A percentile compares a stretch with the other conserved stretches of the same genome.
These are phyloP conservation scores for Podosphaera xanthii DNA, from an alignment of 2,329 filamentous ascomycete species.

Conservation along the genomic window DNA sequence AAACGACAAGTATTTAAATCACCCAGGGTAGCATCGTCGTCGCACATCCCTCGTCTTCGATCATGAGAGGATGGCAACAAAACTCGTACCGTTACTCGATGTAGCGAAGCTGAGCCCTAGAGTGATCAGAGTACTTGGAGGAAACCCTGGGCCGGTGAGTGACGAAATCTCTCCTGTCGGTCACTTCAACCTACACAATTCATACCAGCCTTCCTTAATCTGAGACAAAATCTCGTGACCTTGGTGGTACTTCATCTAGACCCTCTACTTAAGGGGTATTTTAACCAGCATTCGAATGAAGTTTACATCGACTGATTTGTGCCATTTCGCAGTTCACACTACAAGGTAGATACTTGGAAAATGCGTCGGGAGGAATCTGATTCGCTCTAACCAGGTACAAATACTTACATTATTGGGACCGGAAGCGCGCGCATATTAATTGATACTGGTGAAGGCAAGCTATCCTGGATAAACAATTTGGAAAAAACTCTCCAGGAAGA, in stretches of 20 bases:
- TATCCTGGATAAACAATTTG: constrained; percentile 48
- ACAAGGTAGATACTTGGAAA: constrained; percentile 24
- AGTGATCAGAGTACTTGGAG: constrained; percentile 67
- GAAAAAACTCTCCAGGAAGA: constrained; percentile 41
- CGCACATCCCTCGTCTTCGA: too few relatives aligned
- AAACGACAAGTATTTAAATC: neutral
- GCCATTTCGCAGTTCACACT: constrained; percentile 25
- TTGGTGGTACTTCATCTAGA: neutral
- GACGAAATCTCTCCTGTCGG: neutral
- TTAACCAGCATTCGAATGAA: neutral
- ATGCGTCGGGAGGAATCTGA: constrained; percentile 18
- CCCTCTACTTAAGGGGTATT: neutral
- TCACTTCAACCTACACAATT: neutral
- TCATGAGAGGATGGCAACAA: constrained; percentile 11
- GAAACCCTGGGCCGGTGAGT: constrained; percentile 64
- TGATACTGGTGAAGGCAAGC: constrained; percentile 63
- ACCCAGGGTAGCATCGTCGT: too few relatives aligned
- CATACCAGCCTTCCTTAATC: neutral
- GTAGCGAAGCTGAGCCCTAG: constrained; percentile 56
- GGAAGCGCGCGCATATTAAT: constrained; percentile 55
- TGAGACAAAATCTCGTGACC: too few relatives aligned
- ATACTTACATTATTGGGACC: constrained; percentile 77
- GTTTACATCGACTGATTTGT: constrained; percentile 1
- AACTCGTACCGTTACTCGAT: constrained; percentile 29
- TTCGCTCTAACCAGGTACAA: constrained; percentile 47